Base-by-base conservation (phyloP, 2,329 filamentous ascomycete species). In the Arthrobotrys conoides region DNA sequence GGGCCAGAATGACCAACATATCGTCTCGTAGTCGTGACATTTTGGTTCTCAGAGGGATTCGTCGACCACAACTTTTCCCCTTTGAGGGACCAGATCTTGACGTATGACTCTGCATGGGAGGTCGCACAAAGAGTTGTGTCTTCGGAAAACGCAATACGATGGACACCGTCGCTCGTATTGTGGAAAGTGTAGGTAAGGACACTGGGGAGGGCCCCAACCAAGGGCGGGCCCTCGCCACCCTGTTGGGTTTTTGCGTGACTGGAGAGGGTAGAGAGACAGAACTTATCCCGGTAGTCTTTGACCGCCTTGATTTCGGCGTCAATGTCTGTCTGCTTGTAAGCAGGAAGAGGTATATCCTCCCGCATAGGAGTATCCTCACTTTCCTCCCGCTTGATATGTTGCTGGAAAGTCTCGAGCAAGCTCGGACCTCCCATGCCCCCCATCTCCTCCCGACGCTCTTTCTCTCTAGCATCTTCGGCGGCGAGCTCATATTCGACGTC, bases 151-250 rank as follows among this genome's bases (percentile, higher is more conserved):
- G 98, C 95, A 83, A 98, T 90, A 83, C 93, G 97, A n/a, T 93
- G 94, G 10, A 68, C 63, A 38, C 63, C 41, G 63, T 97, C 94
- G 80, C 94, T 91, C 0, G 93, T 97, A 84, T 99, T 99, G 86
- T 99, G 96, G 83, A 98, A 97, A 0, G 96, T 99, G 84, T 96
- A 97, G 92, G 98, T 98, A 87, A 93, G 96, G 24, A 96, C 91
- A 82, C 94, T 97, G 88, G 27, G 91, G 91, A 69, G 93, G 90
- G 14, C 94, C 93, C 64, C 94, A 89, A 8, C 94, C 95, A 16
- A 93, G 93, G 12, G 92, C 38, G 92, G 90, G 20, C 91, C 90
- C 76, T 97, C 93, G 12, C 51, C 33, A 12, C 69, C 76, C 9
- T 80, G 78, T 20, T 78, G 76, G 10, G 80, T 80, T 30, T 66